Evolutionary conservation across 331 rosid species (phyloP).

Genomic region (Pyracantha coccinea): DNA sequence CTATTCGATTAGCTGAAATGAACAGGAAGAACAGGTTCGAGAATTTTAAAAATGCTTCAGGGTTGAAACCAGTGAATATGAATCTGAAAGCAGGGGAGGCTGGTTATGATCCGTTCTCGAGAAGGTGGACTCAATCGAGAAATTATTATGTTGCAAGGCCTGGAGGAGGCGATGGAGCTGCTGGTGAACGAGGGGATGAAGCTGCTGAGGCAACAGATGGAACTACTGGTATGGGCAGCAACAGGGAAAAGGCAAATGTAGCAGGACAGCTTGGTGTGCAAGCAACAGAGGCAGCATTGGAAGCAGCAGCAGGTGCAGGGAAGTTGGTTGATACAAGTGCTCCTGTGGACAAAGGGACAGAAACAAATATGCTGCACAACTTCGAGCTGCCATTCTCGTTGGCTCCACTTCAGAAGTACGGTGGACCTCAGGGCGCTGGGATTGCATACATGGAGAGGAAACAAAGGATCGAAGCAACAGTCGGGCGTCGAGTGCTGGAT

Average conservation of each 20-base stretch:
- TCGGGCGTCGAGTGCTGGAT: conserved; percentile 39
- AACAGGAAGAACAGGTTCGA: conserved; percentile 57
- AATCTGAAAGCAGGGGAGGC: conserved; percentile 49
- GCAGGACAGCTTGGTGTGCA: conserved; percentile 13
- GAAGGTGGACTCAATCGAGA: conserved; percentile 66
- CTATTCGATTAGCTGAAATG: conserved; percentile 54
- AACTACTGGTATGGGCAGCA: not conserved
- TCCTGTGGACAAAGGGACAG: conserved; percentile 51
- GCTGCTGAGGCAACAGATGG: conserved; percentile 18
- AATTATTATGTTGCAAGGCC: conserved; percentile 35
- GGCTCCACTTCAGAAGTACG: conserved; percentile 34
- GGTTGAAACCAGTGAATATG: conserved; percentile 13
- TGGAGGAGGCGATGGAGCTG: conserved; percentile 1
- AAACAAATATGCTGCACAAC: conserved; percentile 34
- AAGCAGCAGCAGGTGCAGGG: conserved; percentile 57
- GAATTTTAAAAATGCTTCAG: conserved; percentile 47
- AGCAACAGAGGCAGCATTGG: conserved; percentile 35
- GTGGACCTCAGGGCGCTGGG: conserved; percentile 41
- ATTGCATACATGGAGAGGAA: conserved; percentile 47
- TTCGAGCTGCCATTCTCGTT: conserved; percentile 50
- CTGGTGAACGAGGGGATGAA: not conserved
- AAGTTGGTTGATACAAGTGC: conserved; percentile 52
- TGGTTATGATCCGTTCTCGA: conserved; percentile 64
- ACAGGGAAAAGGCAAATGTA: not conserved
- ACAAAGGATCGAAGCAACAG: conserved; percentile 49